phyloP scores from a whole-genome alignment of 1,139 yeast species.

The Candida frijolesensis region DNA sequence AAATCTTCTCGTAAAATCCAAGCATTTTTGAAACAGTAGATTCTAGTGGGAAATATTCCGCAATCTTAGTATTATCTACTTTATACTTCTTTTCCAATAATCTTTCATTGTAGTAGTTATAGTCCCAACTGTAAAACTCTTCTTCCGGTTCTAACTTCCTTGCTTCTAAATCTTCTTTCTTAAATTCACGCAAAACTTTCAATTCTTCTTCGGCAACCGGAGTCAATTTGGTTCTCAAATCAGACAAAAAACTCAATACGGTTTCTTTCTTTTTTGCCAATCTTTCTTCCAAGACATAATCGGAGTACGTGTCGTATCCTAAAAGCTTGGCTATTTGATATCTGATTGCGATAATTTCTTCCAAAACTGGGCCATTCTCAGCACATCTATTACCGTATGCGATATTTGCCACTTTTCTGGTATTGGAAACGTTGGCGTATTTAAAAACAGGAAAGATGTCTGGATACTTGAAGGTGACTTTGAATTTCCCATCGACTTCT shows the following conservation, averaged over 20 bases:
- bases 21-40: conserved; percentile 70
- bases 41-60: conserved; percentile 79
- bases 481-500: conserved; percentile 49
- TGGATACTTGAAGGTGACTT: conserved; percentile 81
- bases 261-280: conserved; percentile 72
- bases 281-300: conserved; percentile 69
- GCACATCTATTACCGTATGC: conserved; percentile 71
- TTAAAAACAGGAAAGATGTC: conserved; percentile 77
- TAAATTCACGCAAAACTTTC: conserved; percentile 49
- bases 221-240: conserved; percentile 56
- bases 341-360: conserved; percentile 61
- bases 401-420: conserved; percentile 64
- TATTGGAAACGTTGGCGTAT: conserved; percentile 61
- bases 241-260: conserved; percentile 62
- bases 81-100: conserved; percentile 66
- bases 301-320: conserved; percentile 70
- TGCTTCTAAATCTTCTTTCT: conserved; percentile 51
- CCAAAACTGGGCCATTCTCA: conserved; percentile 60
- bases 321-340: conserved; percentile 60
- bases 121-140: conserved; percentile 72
- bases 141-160: conserved; percentile 45
- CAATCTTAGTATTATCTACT: conserved; percentile 69
- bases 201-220: conserved; percentile 64
- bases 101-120: conserved; percentile 62
- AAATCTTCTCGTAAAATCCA: conserved; percentile 64